These are phyloP conservation scores for Erodium maritimum DNA, from an alignment of 345 rosid species.

Conservation along the genomic window DNA sequence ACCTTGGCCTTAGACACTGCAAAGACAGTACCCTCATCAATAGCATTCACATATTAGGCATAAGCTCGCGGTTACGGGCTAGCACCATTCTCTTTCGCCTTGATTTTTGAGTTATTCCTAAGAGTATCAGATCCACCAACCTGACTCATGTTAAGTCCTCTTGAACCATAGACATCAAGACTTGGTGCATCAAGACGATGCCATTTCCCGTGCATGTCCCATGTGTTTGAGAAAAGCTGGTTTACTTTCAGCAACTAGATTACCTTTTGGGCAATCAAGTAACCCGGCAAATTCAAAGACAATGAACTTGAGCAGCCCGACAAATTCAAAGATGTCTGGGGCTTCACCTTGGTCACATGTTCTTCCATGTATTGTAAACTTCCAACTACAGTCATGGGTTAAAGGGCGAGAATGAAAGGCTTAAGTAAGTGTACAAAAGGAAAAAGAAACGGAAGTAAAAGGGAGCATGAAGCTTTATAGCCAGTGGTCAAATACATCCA, in stretches of 20 bases:
- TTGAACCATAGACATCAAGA: background rate
- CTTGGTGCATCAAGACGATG: constrained; percentile 12
- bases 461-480: too few species aligned
- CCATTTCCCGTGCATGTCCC: constrained; percentile 15
- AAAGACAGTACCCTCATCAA: too few species aligned
- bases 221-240: constrained; percentile 17
- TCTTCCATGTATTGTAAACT: constrained; percentile 48
- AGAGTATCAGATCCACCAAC: constrained; percentile 1
- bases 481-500: too few species aligned
- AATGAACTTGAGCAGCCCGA: constrained; percentile 53
- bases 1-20: too few species aligned
- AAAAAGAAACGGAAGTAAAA: too few species aligned
- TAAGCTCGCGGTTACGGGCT: too few species aligned
- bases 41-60: too few species aligned
- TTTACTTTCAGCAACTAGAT: constrained; percentile 13
- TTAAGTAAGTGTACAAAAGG: background rate
- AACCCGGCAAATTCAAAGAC: constrained; percentile 30
- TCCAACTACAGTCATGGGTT: constrained; percentile 31
- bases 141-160: background rate
- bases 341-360: constrained; percentile 51
- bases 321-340: constrained; percentile 43
- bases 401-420: constrained; percentile 2
- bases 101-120: constrained; percentile 1
- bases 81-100: background rate
- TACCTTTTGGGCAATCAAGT: constrained; percentile 16